Percentiles rank a stretch among this genome's conserved stretches.
These are phyloP conservation scores for Ophiostoma populinum DNA, from an alignment of 2,329 filamentous ascomycete genomes.

Conservation along the genomic window DNA sequence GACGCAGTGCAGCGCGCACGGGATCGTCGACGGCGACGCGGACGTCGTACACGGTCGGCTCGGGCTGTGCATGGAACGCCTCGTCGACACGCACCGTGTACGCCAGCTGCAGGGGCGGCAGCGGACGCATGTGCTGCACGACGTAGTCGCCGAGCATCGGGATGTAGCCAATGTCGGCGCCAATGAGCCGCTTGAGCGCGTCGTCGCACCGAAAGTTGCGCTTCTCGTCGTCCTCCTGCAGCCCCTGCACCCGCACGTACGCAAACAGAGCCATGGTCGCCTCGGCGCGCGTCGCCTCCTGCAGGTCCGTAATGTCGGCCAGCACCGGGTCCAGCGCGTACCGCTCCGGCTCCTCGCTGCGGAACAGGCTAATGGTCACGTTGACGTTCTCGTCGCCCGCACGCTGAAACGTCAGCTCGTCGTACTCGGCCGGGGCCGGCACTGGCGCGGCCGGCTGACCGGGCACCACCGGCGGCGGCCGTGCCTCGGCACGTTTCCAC, in stretches of 20 bases:
- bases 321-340: constrained; percentile 65
- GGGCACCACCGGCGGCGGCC: constrained; percentile 24
- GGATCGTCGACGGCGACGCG: constrained; percentile 74
- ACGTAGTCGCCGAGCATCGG: constrained; percentile 71
- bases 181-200: constrained; percentile 60
- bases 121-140: constrained; percentile 56
- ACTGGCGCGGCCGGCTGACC: constrained; percentile 5
- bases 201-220: constrained; percentile 84
- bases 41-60: constrained; percentile 79
- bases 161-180: constrained; percentile 63
- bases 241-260: constrained; percentile 68
- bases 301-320: constrained; percentile 69
- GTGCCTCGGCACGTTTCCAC: constrained; percentile 67
- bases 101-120: constrained; percentile 65
- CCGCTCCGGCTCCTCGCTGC: constrained; percentile 73
- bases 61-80: constrained; percentile 53
- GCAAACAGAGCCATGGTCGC: constrained; percentile 89
- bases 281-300: constrained; percentile 73
- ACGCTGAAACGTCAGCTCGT: constrained; percentile 79
- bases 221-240: constrained; percentile 93
- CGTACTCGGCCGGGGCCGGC: constrained; percentile 51
- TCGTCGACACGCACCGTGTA: constrained; percentile 93
- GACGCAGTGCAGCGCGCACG: constrained; percentile 46
- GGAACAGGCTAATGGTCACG: constrained; percentile 68
- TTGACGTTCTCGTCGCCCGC: constrained; percentile 87